These are phyloP conservation scores for Mycena chlorophos DNA, from an alignment of 768 basidiomycete genomes.

Conservation along the genomic window DNA sequence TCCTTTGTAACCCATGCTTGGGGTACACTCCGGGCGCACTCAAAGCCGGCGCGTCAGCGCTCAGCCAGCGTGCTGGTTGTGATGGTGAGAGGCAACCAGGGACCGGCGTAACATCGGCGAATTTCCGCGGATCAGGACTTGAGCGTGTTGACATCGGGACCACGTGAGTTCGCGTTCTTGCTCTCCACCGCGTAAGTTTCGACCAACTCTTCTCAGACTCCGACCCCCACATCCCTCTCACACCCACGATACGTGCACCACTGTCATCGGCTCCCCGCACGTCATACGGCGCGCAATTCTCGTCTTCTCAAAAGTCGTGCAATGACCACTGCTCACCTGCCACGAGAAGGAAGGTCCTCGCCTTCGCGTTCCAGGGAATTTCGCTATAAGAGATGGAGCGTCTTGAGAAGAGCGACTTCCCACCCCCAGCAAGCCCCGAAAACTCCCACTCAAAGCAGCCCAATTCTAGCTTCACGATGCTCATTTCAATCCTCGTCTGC, in stretches of 20 bases:
- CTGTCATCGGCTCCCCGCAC: conserved; percentile 15
- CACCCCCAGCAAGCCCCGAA: not conserved
- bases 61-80: too few species aligned
- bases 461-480: conserved; percentile 8
- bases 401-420: conserved; percentile 3
- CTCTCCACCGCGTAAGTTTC: too few species aligned
- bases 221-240: not conserved
- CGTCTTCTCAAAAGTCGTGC: conserved; percentile 15
- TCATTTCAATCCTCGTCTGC: conserved; percentile 16
- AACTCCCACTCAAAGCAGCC: conserved; percentile 4
- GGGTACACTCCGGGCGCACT: too few species aligned
- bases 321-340: conserved; percentile 17
- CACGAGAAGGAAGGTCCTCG: conserved; percentile 3
- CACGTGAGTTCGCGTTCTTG: too few species aligned
- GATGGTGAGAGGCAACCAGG: too few species aligned
- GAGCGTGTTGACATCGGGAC: too few species aligned
- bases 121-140: too few species aligned
- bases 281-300: conserved; percentile 16
- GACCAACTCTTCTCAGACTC: too few species aligned
- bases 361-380: not conserved
- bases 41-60: too few species aligned
- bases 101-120: too few species aligned
- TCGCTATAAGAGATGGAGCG: conserved; percentile 17
- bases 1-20: too few species aligned
- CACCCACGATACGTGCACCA: not conserved